Conservation (phyloP, 1,284 basidiomycete genomes). For the Xanthoconium separans region DNA sequence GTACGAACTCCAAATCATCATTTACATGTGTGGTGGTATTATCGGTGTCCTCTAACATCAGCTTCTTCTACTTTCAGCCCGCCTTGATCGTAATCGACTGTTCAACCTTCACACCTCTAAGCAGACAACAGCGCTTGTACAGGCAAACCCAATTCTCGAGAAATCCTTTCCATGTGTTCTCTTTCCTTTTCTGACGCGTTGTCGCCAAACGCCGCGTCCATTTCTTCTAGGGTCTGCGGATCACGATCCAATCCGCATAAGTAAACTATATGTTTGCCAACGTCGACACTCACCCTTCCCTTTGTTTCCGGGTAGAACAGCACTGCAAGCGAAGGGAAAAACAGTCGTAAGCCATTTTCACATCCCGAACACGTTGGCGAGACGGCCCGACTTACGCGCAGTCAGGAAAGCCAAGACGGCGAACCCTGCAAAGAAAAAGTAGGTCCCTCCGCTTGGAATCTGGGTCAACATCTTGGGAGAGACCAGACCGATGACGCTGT, state of each 20-base stretch:
- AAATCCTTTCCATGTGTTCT: conserved; percentile 31
- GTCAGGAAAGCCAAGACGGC: conserved; percentile 31
- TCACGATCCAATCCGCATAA: conserved; percentile 9
- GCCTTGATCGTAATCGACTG: neutral
- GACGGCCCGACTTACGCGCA: conserved; percentile 22
- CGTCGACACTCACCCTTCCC: conserved; percentile 26
- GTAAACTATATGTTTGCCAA: neutral
- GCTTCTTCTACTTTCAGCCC: too few species aligned
- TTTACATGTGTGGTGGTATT: neutral
- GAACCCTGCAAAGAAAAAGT: conserved; percentile 33
- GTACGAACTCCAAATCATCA: too few species aligned
- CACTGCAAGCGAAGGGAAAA: conserved; percentile 11
- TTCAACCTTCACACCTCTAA: conserved; percentile 1
- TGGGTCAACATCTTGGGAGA: conserved; percentile 30
- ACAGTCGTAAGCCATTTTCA: neutral
- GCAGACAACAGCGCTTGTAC: conserved; percentile 20
- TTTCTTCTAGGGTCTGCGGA: conserved; percentile 34
- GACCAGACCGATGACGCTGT: conserved; percentile 30
- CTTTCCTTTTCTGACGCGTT: conserved; percentile 27
- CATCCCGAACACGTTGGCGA: neutral
- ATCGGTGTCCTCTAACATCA: too few species aligned
- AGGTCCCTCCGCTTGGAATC: conserved; percentile 26
- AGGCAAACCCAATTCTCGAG: conserved; percentile 31
- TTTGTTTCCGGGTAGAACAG: conserved; percentile 34
- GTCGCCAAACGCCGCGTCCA: conserved; percentile 35